Evolutionary conservation across 2,329 filamentous ascomycete species (phyloP).

Genomic region (Cladophialophora bantiana): DNA sequence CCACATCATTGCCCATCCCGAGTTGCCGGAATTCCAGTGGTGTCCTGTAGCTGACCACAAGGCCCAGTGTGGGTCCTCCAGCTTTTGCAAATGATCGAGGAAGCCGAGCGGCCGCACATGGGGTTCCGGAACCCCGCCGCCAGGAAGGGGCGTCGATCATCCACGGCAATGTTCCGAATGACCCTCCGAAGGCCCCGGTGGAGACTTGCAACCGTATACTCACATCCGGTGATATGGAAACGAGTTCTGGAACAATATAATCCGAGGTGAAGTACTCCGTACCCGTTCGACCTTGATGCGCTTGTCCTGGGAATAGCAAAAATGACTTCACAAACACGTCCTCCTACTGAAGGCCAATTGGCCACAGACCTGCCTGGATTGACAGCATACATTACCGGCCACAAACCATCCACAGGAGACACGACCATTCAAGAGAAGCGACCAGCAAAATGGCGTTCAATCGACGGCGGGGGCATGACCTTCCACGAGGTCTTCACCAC

Average conservation of each 20-base stretch:
- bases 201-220: too few relatives aligned
- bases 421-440: conserved; percentile 26
- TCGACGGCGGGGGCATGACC: conserved; percentile 27
- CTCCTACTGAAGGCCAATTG: conserved; percentile 25
- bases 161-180: too few relatives aligned
- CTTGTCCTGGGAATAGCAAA: neutral
- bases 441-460: conserved; percentile 25
- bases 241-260: neutral
- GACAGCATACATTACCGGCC: conserved; percentile 26
- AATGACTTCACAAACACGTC: conserved; percentile 24
- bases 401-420: conserved; percentile 17
- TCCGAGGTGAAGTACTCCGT: neutral
- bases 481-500: conserved; percentile 21
- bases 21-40: neutral
- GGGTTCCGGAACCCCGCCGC: too few relatives aligned
- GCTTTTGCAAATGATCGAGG: neutral
- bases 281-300: neutral
- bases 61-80: neutral
- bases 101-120: neutral
- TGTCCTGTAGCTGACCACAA: neutral
- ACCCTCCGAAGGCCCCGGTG: too few relatives aligned
- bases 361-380: conserved; percentile 24
- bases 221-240: too few relatives aligned
- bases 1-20: too few relatives aligned
- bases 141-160: too few relatives aligned